These are phyloP conservation scores for Colletotrichum falcatum DNA, from an alignment of 2,329 filamentous ascomycete species.

Conservation along the genomic window DNA sequence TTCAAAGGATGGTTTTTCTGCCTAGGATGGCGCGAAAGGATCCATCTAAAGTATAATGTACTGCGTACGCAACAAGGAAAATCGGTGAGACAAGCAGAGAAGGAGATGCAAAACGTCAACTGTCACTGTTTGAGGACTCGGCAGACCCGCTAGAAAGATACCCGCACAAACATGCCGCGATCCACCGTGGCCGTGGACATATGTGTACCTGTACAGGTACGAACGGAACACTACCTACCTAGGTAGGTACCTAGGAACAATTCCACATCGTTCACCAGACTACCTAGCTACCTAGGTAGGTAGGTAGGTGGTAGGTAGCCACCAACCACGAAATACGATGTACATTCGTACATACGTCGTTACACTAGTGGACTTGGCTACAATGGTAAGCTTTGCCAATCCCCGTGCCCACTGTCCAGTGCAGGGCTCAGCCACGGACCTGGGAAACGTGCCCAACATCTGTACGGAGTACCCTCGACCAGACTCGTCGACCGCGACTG, in stretches of 20 bases:
- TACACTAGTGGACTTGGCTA: background rate
- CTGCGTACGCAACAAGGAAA: background rate
- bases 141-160: constrained; percentile 1
- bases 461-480: background rate
- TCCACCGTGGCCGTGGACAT: background rate
- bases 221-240: no score
- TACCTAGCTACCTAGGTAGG: no score
- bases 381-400: background rate
- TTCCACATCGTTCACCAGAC: background rate
- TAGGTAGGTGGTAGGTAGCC: no score
- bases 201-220: no score
- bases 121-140: constrained; percentile 22
- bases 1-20: background rate
- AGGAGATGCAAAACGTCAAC: constrained; percentile 5
- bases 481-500: background rate
- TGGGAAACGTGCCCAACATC: background rate
- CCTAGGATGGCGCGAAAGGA: no score
- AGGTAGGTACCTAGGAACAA: no score
- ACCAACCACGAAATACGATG: background rate
- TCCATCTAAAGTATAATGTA: no score
- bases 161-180: constrained; percentile 1
- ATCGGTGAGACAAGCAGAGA: background rate
- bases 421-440: background rate
- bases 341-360: no score
- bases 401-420: background rate